Conservation (phyloP, 164 flowering plant genomes). For the Piper longum region DNA sequence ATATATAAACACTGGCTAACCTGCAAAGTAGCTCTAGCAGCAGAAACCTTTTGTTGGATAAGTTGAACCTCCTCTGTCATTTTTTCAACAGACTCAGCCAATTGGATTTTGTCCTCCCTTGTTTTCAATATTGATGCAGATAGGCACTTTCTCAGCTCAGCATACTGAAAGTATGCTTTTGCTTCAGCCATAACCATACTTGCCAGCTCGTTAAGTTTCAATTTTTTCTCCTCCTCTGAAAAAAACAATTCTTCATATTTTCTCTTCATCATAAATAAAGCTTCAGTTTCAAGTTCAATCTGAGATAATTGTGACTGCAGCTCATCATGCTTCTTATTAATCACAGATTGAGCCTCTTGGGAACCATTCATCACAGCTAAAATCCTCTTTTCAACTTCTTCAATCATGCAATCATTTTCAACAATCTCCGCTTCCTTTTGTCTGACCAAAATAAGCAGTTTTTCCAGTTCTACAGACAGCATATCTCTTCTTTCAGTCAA, state of each 20-base stretch:
- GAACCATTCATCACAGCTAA: conserved; percentile 32
- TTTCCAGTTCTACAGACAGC: conserved; percentile 42
- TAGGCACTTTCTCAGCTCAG: conserved; percentile 33
- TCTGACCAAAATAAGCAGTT: conserved; percentile 42
- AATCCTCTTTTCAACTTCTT: conserved; percentile 47
- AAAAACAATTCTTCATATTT: conserved; percentile 34
- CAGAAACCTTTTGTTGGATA: conserved; percentile 40
- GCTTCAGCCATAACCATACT: conserved; percentile 40
- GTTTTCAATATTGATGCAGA: conserved; percentile 31
- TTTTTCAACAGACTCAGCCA: conserved; percentile 50
- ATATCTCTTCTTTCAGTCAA: conserved; percentile 28
- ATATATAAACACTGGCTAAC: conserved; percentile 16
- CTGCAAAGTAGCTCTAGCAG: conserved; percentile 59
- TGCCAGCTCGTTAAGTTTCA: conserved; percentile 37
- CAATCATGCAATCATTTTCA: conserved; percentile 35
- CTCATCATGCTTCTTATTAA: conserved; percentile 24
- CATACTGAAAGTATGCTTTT: conserved; percentile 29
- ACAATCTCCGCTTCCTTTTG: conserved; percentile 65
- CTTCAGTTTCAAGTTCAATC: conserved; percentile 28
- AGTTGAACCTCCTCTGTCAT: conserved; percentile 35
- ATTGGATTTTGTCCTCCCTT: conserved; percentile 41
- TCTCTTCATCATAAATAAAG: conserved; percentile 32
- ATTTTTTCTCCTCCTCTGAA: conserved; percentile 30
- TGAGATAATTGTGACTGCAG: conserved; percentile 30
- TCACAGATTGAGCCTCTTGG: conserved; percentile 27